Conservation (phyloP, 164 flowering plant species). For the Stephania japonica region DNA sequence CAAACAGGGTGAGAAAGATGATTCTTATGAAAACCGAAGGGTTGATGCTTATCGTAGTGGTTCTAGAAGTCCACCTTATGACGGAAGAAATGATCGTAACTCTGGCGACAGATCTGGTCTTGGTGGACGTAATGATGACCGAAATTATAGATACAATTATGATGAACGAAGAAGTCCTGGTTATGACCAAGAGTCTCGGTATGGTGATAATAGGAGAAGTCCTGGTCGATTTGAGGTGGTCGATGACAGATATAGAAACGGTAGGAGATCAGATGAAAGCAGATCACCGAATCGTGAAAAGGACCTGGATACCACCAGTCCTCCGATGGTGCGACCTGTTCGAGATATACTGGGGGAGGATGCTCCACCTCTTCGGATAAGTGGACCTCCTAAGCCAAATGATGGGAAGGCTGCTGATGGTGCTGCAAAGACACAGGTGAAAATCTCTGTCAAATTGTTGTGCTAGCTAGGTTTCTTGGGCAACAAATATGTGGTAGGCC, state of each 20-base stretch:
- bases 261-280: slow-evolving; percentile 55
- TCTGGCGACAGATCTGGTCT: slow-evolving; percentile 53
- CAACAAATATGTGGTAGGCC: background rate
- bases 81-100: slow-evolving; percentile 63
- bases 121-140: slow-evolving; percentile 60
- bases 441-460: slow-evolving; percentile 4
- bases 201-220: slow-evolving; percentile 54
- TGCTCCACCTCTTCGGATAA: slow-evolving; percentile 65
- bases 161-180: slow-evolving; percentile 77
- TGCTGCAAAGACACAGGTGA: slow-evolving; percentile 51
- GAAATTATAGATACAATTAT: slow-evolving; percentile 29
- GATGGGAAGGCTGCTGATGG: slow-evolving; percentile 45
- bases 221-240: slow-evolving; percentile 65
- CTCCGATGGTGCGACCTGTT: slow-evolving; percentile 79
- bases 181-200: slow-evolving; percentile 51
- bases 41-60: slow-evolving; percentile 47
- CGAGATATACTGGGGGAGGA: slow-evolving; percentile 90
- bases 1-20: slow-evolving; percentile 68
- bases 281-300: slow-evolving; percentile 65
- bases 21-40: slow-evolving; percentile 48
- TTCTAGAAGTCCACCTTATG: slow-evolving; percentile 82
- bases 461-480: background rate
- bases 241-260: slow-evolving; percentile 87
- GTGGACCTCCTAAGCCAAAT: slow-evolving; percentile 79
- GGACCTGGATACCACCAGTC: slow-evolving; percentile 49